Evolutionary conservation across 1,284 basidiomycete species (phyloP).

Genomic region (Microbotryum intermedium): DNA sequence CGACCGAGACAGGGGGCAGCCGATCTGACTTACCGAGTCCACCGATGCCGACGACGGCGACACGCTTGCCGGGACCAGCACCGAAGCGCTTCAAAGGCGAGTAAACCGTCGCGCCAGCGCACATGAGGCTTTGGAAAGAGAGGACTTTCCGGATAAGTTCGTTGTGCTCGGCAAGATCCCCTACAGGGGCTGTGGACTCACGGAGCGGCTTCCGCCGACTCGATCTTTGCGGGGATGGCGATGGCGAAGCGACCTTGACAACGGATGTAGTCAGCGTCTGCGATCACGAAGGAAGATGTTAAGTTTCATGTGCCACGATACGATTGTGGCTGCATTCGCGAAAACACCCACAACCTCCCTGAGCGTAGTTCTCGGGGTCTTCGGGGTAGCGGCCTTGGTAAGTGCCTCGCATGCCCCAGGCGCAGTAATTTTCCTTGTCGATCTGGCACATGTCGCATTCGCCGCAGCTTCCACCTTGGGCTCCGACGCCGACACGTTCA

Average conservation of each 20-base stretch:
- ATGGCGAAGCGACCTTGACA: constrained; percentile 62
- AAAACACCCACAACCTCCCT: too few relatives aligned
- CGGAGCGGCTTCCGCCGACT: constrained; percentile 46
- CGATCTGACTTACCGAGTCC: constrained; percentile 39
- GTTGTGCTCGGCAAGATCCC: too few relatives aligned
- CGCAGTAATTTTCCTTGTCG: constrained; percentile 42
- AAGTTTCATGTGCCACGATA: too few relatives aligned
- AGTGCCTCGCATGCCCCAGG: constrained; percentile 38
- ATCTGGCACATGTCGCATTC: constrained; percentile 42
- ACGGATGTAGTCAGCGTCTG: constrained; percentile 58
- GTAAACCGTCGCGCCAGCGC: constrained; percentile 44
- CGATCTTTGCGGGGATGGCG: constrained; percentile 54
- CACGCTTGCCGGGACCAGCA: constrained; percentile 43
- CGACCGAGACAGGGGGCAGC: not conserved
- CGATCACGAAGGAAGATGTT: constrained; percentile 30
- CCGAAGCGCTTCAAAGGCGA: constrained; percentile 44
- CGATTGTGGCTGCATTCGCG: too few relatives aligned
- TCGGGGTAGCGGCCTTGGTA: constrained; percentile 32
- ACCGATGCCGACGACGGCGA: constrained; percentile 37
- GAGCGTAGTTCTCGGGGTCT: not conserved
- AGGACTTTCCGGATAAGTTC: too few relatives aligned
- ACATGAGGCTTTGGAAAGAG: constrained; percentile 34
- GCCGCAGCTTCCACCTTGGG: constrained; percentile 43
- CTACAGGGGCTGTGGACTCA: not conserved
- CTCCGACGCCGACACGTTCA: constrained; percentile 46